Evolutionary conservation across 1,284 basidiomycete genomes (phyloP).

Genomic region (Cutaneotrichosporon sp.): DNA sequence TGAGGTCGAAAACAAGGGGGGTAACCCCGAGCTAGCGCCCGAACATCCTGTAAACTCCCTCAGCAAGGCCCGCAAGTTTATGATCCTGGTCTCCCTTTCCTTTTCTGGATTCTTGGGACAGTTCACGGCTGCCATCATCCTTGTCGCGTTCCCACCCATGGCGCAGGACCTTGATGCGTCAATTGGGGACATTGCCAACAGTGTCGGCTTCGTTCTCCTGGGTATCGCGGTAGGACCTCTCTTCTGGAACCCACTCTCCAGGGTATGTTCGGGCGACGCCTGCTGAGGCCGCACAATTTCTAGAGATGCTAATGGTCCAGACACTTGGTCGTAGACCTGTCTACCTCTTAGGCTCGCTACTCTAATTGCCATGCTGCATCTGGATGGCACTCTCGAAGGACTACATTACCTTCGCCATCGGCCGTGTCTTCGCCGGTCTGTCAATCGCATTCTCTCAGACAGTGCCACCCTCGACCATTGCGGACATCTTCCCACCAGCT

Average conservation of each 20-base stretch:
- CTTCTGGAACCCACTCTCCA: constrained; percentile 31
- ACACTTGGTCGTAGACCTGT: constrained; percentile 41
- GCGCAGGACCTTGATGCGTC: constrained; percentile 1
- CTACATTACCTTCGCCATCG: constrained; percentile 25
- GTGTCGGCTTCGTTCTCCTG: constrained; percentile 45
- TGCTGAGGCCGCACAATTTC: not conserved
- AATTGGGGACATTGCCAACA: constrained; percentile 38
- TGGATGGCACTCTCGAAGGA: constrained; percentile 37
- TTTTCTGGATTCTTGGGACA: constrained; percentile 38
- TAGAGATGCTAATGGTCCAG: not conserved
- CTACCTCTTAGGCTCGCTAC: constrained; percentile 39
- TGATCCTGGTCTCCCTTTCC: constrained; percentile 31
- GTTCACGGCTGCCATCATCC: constrained; percentile 17
- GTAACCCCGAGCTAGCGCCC: constrained; percentile 13
- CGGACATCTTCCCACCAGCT: constrained; percentile 33
- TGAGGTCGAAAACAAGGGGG: not conserved
- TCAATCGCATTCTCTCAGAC: constrained; percentile 29
- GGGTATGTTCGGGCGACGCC: not conserved
- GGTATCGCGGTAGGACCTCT: constrained; percentile 45
- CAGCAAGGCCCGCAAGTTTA: constrained; percentile 29
- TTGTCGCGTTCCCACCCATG: constrained; percentile 4
- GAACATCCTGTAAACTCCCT: constrained; percentile 36
- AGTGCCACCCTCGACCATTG: constrained; percentile 30
- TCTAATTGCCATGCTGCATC: constrained; percentile 42
- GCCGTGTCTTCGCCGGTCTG: constrained; percentile 30